A percentile compares a stretch with the other conserved stretches of the same genome.
These are phyloP conservation scores for Penicillium angulare DNA, from an alignment of 495 filamentous ascomycete species.

Conservation along the genomic window DNA sequence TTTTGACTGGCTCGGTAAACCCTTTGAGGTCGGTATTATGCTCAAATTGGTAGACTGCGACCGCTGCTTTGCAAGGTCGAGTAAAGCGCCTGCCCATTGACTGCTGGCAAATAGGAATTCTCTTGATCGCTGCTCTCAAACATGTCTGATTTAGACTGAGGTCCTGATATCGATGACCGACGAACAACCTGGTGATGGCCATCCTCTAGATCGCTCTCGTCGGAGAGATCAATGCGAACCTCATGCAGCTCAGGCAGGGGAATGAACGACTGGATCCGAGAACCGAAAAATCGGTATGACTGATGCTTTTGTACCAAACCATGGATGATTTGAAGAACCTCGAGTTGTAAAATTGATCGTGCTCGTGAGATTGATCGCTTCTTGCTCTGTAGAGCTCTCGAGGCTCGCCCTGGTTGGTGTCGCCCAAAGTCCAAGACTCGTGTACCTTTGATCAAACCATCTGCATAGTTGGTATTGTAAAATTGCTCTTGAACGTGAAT, in stretches of 20 bases:
- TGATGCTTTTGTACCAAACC: conserved; percentile 17
- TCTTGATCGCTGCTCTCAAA: too few species aligned
- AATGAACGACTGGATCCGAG: conserved; percentile 1
- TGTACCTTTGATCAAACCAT: conserved; percentile 23
- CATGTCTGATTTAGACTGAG: too few species aligned
- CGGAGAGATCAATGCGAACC: neutral
- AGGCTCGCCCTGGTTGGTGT: conserved; percentile 2
- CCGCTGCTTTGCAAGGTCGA: conserved; percentile 1
- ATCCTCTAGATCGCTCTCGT: conserved; percentile 14
- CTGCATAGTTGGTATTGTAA: conserved; percentile 5
- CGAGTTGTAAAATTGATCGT: conserved; percentile 18
- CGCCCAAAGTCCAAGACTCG: neutral
- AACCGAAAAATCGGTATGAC: conserved; percentile 10
- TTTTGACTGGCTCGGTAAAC: too few species aligned
- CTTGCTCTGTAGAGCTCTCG: conserved; percentile 7
- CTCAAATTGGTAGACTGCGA: too few species aligned
- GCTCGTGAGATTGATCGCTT: conserved; percentile 17
- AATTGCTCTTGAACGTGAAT: conserved; percentile 21
- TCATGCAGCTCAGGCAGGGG: neutral
- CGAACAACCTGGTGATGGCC: conserved; percentile 4
- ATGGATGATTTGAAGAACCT: conserved; percentile 17
- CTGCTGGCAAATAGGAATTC: neutral
- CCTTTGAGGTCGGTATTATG: too few species aligned
- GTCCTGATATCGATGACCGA: too few species aligned
- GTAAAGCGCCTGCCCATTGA: conserved; percentile 3